Evolutionary conservation across 1,284 basidiomycete species (phyloP), one percentile per base, ranked within the genome.

Genomic region (Athelia psychrophila): DNA sequence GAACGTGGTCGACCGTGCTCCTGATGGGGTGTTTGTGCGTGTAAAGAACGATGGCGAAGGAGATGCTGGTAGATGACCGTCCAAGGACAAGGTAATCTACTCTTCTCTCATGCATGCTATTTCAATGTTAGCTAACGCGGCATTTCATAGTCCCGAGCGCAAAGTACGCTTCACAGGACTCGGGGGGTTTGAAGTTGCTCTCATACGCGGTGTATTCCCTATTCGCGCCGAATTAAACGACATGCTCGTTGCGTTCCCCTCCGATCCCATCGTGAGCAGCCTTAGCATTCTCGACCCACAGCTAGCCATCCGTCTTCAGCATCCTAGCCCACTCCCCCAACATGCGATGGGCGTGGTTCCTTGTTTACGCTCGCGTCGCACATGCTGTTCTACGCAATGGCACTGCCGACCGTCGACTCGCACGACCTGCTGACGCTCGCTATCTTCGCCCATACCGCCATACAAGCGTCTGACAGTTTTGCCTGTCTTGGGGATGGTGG

Each of bases 291-390:
- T 85, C 18, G 81, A 88, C 50, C 73, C 80, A 1, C 72, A 85
- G n/a, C 71, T 87, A n/a, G 78, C 80, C 9, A 78, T 5, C 40
- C 67, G 18, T 64, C 68, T 13, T 53, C 57, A 19, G 64, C 67
- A 54, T 54, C 59, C 3, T 49, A 54, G 2, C 55, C 59, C 15
- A 49, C 36, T n/a, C 30, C 32, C 20, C 42, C 53, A 4, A 27
- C 53, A 3, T 75, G 69, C 49, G 82, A 91, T 58, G 54, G 55
- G 1, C 68, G 70, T 18, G 85, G 84, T 0, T 79, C 81, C 35
- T 76, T 0, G 60, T 76, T 3, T 93, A 91, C 59, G 83, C 85
- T 0, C 83, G 95, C 9, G 69, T 79, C 1, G 76, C 84, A 12
- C 68, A 75, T 40, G 85, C 85, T 0, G 69, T 91, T 12, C 68